Conservation (phyloP, 805 yeast species). For the Ogataea parapolymorpha region DNA sequence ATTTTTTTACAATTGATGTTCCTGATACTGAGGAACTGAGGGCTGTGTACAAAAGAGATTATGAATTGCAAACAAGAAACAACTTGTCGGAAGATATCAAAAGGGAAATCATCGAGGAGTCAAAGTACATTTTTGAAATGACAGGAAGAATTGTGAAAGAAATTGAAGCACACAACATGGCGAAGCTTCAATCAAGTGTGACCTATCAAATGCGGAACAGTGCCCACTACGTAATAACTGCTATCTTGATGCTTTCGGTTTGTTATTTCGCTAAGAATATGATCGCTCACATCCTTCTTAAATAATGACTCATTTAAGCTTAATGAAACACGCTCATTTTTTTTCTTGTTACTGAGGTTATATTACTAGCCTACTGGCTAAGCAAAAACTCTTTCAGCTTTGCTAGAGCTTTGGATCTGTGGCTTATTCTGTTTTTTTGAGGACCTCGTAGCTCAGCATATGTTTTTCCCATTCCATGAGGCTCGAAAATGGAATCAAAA, state of each 20-base stretch:
- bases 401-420: constrained; percentile 79
- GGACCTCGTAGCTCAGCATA: constrained; percentile 87
- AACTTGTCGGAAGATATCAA: constrained; percentile 69
- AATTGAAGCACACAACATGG: constrained; percentile 62
- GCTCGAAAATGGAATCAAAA: constrained; percentile 91
- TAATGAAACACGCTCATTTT: neutral
- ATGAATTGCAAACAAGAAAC: constrained; percentile 72
- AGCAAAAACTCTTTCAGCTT: constrained; percentile 58
- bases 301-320: neutral
- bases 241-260: constrained; percentile 32
- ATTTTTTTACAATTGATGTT: constrained; percentile 63
- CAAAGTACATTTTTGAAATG: constrained; percentile 61
- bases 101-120: constrained; percentile 62
- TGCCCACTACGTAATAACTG: constrained; percentile 45
- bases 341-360: neutral
- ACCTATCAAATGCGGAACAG: constrained; percentile 51
- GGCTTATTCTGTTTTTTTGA: constrained; percentile 79
- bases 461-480: constrained; percentile 67
- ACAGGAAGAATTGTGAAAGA: constrained; percentile 61
- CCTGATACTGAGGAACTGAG: constrained; percentile 66
- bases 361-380: constrained; percentile 4
- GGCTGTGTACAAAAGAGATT: constrained; percentile 65
- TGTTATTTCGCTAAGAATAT: constrained; percentile 37
- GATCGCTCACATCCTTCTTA: constrained; percentile 16
- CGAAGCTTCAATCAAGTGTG: constrained; percentile 52